Conservation (phyloP, 2,329 filamentous ascomycete genomes). For the Chaetomium olivaceum region DNA sequence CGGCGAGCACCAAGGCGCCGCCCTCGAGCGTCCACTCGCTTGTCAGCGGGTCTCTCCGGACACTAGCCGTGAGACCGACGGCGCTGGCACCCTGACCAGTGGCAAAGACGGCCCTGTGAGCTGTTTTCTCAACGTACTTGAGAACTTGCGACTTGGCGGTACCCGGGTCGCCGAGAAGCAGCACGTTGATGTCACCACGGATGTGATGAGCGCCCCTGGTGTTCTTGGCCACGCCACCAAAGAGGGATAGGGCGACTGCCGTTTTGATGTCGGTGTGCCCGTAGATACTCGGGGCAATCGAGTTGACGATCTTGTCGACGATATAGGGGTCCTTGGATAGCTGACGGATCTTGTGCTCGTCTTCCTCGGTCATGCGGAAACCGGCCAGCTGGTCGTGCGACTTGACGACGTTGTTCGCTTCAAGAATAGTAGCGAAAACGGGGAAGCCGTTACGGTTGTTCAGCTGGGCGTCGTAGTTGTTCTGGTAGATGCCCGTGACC, state of each 20-base stretch:
- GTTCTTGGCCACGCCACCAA: constrained; percentile 89
- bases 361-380: constrained; percentile 91
- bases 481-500: constrained; percentile 93
- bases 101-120: constrained; percentile 93
- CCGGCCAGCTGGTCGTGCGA: constrained; percentile 96
- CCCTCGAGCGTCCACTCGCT: constrained; percentile 98
- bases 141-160: constrained; percentile 97
- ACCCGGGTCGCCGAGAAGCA: constrained; percentile 93
- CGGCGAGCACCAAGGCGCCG: constrained; percentile 89
- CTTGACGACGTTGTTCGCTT: constrained; percentile 97
- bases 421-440: constrained; percentile 94
- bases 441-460: constrained; percentile 99
- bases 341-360: constrained; percentile 85
- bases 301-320: constrained; percentile 87
- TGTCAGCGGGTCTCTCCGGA: constrained; percentile 91
- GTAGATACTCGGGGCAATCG: constrained; percentile 96
- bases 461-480: constrained; percentile 95
- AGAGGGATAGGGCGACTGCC: constrained; percentile 87
- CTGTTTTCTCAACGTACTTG: constrained; percentile 97
- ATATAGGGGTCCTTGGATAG: constrained; percentile 89
- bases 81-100: constrained; percentile 96
- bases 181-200: constrained; percentile 95
- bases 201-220: constrained; percentile 88
- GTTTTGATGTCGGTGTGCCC: constrained; percentile 97
- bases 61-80: constrained; percentile 95